A percentile compares a stretch with the other conserved stretches of the same genome.
Conservation (phyloP, 495 filamentous ascomycete species). For the Letharia columbiana region DNA sequence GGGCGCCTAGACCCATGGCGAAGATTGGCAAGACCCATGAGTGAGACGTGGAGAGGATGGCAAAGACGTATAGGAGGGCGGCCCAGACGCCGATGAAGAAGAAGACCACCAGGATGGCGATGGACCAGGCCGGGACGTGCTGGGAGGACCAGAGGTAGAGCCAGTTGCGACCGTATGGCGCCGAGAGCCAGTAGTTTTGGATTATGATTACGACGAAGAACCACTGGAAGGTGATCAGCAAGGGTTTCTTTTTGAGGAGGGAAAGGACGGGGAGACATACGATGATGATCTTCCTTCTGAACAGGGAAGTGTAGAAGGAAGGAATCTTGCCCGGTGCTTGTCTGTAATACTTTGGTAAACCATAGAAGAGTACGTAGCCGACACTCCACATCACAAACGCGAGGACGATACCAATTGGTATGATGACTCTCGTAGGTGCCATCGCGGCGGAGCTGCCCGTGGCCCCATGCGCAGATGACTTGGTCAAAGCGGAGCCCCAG, state of each 20-base stretch:
- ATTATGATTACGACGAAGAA: conserved; percentile 50
- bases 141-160: conserved; percentile 48
- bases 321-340: conserved; percentile 61
- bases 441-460: conserved; percentile 25
- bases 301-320: conserved; percentile 46
- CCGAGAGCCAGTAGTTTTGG: conserved; percentile 59
- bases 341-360: conserved; percentile 57
- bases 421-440: conserved; percentile 26
- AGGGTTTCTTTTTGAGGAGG: not conserved
- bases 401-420: conserved; percentile 42
- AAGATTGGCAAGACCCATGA: conserved; percentile 60
- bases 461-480: conserved; percentile 24
- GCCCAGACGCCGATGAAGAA: conserved; percentile 56
- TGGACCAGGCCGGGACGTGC: conserved; percentile 45
- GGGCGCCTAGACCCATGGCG: conserved; percentile 54
- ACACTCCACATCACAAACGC: conserved; percentile 46
- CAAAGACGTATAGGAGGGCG: conserved; percentile 40
- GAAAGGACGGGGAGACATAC: not conserved
- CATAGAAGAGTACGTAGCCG: conserved; percentile 43
- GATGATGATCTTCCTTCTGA: conserved; percentile 52
- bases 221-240: conserved; percentile 17
- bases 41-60: conserved; percentile 45
- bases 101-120: conserved; percentile 43
- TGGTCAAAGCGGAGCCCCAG: conserved; percentile 47
- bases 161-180: conserved; percentile 57